phyloP scores from a whole-genome alignment of 176 grass and related monocot species.

The Carex littledalei region DNA sequence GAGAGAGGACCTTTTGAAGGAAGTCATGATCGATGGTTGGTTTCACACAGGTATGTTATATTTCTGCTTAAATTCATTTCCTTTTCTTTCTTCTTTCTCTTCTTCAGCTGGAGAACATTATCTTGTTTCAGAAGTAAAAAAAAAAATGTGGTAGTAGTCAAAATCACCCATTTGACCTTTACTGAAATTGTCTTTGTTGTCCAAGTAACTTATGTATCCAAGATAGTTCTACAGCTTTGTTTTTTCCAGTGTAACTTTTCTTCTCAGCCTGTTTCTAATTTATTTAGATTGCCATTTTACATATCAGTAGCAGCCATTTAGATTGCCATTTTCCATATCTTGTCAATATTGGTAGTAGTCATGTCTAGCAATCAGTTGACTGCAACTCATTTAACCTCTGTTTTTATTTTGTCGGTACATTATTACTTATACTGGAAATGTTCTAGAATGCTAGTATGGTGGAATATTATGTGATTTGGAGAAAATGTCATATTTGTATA shows the following conservation, averaged over 20 bases:
- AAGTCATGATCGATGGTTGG: conserved; percentile 93
- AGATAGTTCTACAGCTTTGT: background rate
- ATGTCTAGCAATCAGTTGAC: no score
- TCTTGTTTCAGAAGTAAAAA: background rate
- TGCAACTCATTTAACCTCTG: no score
- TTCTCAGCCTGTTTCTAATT: no score
- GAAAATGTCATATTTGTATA: background rate
- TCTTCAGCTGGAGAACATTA: background rate
- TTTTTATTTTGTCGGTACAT: background rate
- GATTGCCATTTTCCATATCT: no score
- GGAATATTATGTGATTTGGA: background rate
- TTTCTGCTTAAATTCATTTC: background rate
- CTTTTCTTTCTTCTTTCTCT: background rate
- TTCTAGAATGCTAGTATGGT: background rate
- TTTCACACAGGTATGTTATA: conserved; percentile 87
- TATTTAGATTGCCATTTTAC: background rate
- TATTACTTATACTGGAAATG: background rate
- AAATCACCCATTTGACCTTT: background rate
- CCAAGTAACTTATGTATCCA: background rate
- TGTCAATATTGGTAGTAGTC: no score
- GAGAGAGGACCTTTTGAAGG: conserved; percentile 63
- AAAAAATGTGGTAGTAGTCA: background rate
- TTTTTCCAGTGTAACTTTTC: background rate
- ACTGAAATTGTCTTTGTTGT: background rate
- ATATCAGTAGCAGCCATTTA: background rate